Conservation (phyloP, 2,329 filamentous ascomycete genomes). For the Dothideomycetes sp. region DNA sequence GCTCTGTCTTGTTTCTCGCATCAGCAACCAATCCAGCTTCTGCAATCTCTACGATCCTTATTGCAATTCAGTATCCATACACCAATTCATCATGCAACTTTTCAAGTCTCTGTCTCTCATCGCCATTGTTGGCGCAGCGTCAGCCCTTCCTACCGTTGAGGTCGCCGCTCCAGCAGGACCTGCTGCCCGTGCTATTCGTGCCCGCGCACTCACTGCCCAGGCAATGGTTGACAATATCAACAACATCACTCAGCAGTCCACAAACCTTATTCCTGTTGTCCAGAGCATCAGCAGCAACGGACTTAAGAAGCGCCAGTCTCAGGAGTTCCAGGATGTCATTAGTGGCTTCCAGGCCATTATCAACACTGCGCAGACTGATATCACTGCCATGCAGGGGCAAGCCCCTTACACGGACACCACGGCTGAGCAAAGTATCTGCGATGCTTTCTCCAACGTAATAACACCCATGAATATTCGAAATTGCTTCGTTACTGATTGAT, state of each 20-base stretch:
- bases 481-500: background rate
- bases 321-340: constrained; percentile 21
- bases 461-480: background rate
- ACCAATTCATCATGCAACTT: no score
- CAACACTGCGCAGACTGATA: constrained; percentile 10
- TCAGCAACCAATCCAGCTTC: no score
- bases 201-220: constrained; percentile 5
- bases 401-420: constrained; percentile 8
- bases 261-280: constrained; percentile 4
- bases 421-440: constrained; percentile 12
- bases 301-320: background rate
- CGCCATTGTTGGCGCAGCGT: no score
- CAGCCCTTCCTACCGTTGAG: no score
- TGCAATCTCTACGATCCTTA: no score
- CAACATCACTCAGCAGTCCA: constrained; percentile 8
- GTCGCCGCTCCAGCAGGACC: no score
- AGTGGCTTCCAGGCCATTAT: constrained; percentile 21
- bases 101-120: no score
- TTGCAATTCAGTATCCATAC: no score
- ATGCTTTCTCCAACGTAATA: constrained; percentile 18
- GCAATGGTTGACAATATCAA: constrained; percentile 9
- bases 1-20: no score
- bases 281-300: constrained; percentile 2
- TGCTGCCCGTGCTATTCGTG: no score
- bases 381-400: constrained; percentile 13